Conservation (phyloP, 768 basidiomycete genomes). For the Panaeolus cyanescens region DNA sequence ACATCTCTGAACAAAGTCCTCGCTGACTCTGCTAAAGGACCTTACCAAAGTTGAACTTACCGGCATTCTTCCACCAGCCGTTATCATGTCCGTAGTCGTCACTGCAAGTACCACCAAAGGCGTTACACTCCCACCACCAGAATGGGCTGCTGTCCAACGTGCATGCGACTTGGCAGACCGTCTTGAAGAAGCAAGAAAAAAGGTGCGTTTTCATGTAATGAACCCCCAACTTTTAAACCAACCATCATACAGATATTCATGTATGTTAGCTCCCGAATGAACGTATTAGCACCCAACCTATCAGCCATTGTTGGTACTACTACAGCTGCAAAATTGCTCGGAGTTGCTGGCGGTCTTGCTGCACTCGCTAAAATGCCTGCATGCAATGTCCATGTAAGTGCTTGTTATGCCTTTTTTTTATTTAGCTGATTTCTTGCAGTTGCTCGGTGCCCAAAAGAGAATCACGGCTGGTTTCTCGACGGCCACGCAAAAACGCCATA, state of each 20-base stretch:
- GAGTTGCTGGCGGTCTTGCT: conserved; percentile 91
- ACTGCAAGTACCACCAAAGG: conserved; percentile 93
- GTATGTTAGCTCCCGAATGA: conserved; percentile 99
- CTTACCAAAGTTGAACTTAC: conserved; percentile 83
- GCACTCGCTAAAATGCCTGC: conserved; percentile 93
- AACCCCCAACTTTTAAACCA: conserved; percentile 3
- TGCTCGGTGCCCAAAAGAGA: conserved; percentile 93
- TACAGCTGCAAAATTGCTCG: conserved; percentile 96
- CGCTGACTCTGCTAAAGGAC: conserved; percentile 50
- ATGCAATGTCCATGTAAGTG: conserved; percentile 89
- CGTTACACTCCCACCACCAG: conserved; percentile 60
- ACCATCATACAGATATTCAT: conserved; percentile 75
- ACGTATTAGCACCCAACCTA: conserved; percentile 96
- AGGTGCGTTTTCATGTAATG: conserved; percentile 44
- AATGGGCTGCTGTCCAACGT: conserved; percentile 80
- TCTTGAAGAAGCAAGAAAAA: conserved; percentile 87
- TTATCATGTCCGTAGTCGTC: conserved; percentile 95
- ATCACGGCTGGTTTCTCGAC: conserved; percentile 92
- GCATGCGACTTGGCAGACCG: conserved; percentile 90
- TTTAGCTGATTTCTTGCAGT: conserved; percentile 41
- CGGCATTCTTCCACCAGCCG: conserved; percentile 81
- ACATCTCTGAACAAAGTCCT: conserved; percentile 3
- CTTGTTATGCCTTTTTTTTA: not conserved
- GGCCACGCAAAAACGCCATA: conserved; percentile 84
- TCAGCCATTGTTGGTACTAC: conserved; percentile 98